Evolutionary conservation across 805 yeast species (phyloP), one percentile per base, ranked within the genome.

Genomic region (Candida qinlingensis): DNA sequence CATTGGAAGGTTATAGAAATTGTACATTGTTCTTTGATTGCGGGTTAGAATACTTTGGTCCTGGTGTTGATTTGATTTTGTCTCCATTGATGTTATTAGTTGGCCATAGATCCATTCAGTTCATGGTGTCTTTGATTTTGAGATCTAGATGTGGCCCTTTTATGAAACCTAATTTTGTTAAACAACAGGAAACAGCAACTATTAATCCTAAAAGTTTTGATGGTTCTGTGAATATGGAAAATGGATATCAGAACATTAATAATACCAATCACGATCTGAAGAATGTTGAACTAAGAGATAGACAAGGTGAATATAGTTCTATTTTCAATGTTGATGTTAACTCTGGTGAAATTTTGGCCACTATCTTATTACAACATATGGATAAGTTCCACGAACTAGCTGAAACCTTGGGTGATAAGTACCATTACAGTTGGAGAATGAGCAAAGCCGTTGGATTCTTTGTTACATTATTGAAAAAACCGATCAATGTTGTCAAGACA

Each of bases 391-490:
- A 69, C 56, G 51, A 60, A 50, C 42, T 75, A 65, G 55, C 72
- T 49, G 63, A 72, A 66, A 69, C 71, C 37, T 64, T 85, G 35
- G 78, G 87, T 25, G 70, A 67, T 28, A 72, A 80, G 53, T 84
- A 82, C 59, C 80, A 79, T 49, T 82, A 81, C 59, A 85, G 89
- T 2, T 81, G 83, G 81, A 75, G 85, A 64, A 73, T 84, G 60
- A 71, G 79, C 36, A 83, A 81, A 56, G 83, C 86, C 7, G 71
- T 72, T 2, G 69, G 69, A 1, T 72, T 72, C 50, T 72, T 72
- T 44, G 64, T 72, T 30, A 68, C 73, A 0, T 51, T 72, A 31
- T 49, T 72, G 42, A 66, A 59, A 50, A 70, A 62, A 39, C 71
- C 66, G 1, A 58, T 60, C 19, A 56, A 54, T 41, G 48, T 45